phyloP scores from a whole-genome alignment of 768 basidiomycete species.

The Sarcodon aspratus region DNA sequence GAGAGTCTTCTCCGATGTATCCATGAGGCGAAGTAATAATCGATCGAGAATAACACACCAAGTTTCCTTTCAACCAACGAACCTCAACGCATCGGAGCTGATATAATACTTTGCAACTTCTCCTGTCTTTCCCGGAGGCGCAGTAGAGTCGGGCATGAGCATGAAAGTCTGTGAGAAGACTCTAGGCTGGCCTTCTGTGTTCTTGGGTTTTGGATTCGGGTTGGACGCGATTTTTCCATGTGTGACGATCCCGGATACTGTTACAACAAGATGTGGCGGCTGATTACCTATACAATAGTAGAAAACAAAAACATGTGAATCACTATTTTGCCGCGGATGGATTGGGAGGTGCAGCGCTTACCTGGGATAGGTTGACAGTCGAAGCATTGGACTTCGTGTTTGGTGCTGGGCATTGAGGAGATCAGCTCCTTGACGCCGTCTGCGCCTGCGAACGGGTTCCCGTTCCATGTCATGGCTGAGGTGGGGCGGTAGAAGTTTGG shows the following conservation, averaged over 20 bases:
- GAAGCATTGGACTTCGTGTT: slow-evolving; percentile 79
- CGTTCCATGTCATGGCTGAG: slow-evolving; percentile 80
- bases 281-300: slow-evolving; percentile 34
- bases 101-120: slow-evolving; percentile 79
- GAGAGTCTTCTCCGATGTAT: too few relatives aligned
- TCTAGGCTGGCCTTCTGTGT: slow-evolving; percentile 63
- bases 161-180: slow-evolving; percentile 86
- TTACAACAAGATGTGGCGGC: slow-evolving; percentile 69
- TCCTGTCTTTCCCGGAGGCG: slow-evolving; percentile 50
- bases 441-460: slow-evolving; percentile 63
- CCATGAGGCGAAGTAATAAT: too few relatives aligned
- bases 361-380: slow-evolving; percentile 89
- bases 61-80: slow-evolving; percentile 47
- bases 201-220: slow-evolving; percentile 25
- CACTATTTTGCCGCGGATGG: not conserved
- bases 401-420: slow-evolving; percentile 64
- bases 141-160: slow-evolving; percentile 64
- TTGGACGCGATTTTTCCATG: slow-evolving; percentile 57
- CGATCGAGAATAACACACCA: too few relatives aligned
- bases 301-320: slow-evolving; percentile 5
- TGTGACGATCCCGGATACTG: slow-evolving; percentile 70
- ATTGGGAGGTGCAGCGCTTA: slow-evolving; percentile 14
- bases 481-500: slow-evolving; percentile 72
- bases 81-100: slow-evolving; percentile 67
- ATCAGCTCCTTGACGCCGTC: slow-evolving; percentile 60